Percentiles rank a stretch among this genome's conserved stretches.
These are phyloP conservation scores for Zygnema circumcarinatum DNA, from an alignment of 139 green algal species.

Conservation along the genomic window DNA sequence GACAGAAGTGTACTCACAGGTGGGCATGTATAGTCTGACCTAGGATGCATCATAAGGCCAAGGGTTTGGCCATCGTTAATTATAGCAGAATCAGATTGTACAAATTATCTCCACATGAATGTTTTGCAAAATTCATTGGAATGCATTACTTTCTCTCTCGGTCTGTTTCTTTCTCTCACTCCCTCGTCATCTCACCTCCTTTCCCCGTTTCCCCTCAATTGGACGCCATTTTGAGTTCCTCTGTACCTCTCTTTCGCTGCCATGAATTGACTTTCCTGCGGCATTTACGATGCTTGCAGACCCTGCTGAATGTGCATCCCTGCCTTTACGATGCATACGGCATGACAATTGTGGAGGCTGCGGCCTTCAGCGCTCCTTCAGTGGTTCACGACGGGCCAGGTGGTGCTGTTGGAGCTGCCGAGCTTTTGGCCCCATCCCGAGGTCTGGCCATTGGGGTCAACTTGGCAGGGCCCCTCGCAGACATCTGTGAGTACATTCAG, in stretches of 20 bases:
- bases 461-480: neutral
- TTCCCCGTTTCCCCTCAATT: neutral
- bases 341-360: slow-evolving; percentile 90
- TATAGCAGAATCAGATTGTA: too few relatives aligned
- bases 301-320: slow-evolving; percentile 85
- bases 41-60: too few relatives aligned
- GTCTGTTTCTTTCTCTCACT: neutral
- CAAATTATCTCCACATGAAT: neutral
- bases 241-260: neutral
- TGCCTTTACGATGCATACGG: slow-evolving; percentile 78
- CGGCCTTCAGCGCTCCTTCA: slow-evolving; percentile 70
- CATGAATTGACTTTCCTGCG: neutral
- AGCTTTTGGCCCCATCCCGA: slow-evolving; percentile 34
- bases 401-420: slow-evolving; percentile 39
- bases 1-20: slow-evolving; percentile 72
- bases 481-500: neutral
- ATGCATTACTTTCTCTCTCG: neutral
- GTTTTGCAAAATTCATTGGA: too few relatives aligned
- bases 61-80: too few relatives aligned
- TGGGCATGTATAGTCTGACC: too few relatives aligned
- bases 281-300: slow-evolving; percentile 37
- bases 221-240: neutral
- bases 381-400: slow-evolving; percentile 30
- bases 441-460: slow-evolving; percentile 32
- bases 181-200: neutral